These are phyloP conservation scores for Metschnikowia gelsemii DNA, from an alignment of 805 yeast species.

Conservation along the genomic window DNA sequence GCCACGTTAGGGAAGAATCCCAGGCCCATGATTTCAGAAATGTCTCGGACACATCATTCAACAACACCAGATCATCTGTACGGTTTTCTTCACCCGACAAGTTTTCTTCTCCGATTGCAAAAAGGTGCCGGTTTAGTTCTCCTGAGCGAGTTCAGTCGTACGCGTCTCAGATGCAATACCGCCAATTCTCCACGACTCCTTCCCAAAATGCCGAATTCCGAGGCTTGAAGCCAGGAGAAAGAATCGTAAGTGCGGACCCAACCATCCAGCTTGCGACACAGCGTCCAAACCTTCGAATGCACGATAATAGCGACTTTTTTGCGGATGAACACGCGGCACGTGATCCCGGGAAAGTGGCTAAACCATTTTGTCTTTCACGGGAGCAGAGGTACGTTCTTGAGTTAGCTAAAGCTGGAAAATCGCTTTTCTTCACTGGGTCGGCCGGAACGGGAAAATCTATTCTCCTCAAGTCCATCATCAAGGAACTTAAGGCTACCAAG, in stretches of 20 bases:
- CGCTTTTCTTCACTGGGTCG: constrained; percentile 75
- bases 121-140: constrained; percentile 6
- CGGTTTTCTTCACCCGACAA: constrained; percentile 1
- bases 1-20: neutral
- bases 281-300: constrained; percentile 1
- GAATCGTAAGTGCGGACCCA: constrained; percentile 15
- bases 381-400: constrained; percentile 69
- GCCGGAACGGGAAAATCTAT: constrained; percentile 90
- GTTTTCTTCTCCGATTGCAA: neutral
- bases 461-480: constrained; percentile 62
- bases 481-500: constrained; percentile 32
- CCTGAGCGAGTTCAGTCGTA: constrained; percentile 12
- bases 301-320: neutral
- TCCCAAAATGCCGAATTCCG: neutral
- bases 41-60: neutral
- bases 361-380: constrained; percentile 38
- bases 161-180: constrained; percentile 16
- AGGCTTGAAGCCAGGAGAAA: neutral
- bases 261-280: constrained; percentile 33
- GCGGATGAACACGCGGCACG: neutral
- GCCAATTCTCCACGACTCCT: constrained; percentile 9
- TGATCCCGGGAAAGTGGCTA: constrained; percentile 28
- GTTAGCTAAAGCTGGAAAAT: constrained; percentile 53
- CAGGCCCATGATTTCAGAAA: neutral
- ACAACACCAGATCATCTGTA: neutral